Evolutionary conservation across 1,284 basidiomycete genomes (phyloP), one percentile per base, ranked within the genome.

Genomic region (Microstroma glucosiphilum): DNA sequence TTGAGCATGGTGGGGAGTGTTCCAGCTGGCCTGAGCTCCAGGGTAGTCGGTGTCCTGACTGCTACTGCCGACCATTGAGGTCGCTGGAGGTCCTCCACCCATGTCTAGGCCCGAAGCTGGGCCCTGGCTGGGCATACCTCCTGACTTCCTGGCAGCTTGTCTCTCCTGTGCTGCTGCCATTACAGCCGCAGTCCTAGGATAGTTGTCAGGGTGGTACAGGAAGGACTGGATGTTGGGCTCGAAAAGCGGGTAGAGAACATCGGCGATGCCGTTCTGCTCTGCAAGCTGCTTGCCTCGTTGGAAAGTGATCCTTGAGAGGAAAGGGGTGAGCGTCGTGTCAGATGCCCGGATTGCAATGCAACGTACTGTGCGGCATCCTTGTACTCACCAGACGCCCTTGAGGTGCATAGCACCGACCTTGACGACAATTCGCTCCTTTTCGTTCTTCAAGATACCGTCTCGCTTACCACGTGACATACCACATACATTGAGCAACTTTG

Each of bases 371-470:
- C 26, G 13, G 40, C 8, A 60, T 15, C 40, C 8, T 40, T 40
- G 57, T 13, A 66, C 61, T 19, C 42, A 66, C 77, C 77, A 79
- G n/a, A 79, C 77, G 51, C 77, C 77, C 65, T 79, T 79, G 42
- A 79, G 69, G 56, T 78, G 76, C 76, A 79, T 78, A 17, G 77
- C 75, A 40, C 77, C 76, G 9, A 77, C 75, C 65, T 79, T 79
- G 65, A 79, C 77, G 42, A 79, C 77, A 53, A 78, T 71, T n/a
- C 77, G 69, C 60, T 77, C 76, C 70, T 78, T 78, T 57, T 79
- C 76, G 62, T 78, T 78, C 59, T 79, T 79, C 43, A 79, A 63
- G 57, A 79, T 78, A 49, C 76, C 76, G 60, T 79, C 77, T 26
- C 77, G 74, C 67, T 79, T 79, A 23, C 77, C 77, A 43, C 77